Base-by-base conservation (phyloP, 2,329 filamentous ascomycete species). In the Pestalotiopsis sp. region DNA sequence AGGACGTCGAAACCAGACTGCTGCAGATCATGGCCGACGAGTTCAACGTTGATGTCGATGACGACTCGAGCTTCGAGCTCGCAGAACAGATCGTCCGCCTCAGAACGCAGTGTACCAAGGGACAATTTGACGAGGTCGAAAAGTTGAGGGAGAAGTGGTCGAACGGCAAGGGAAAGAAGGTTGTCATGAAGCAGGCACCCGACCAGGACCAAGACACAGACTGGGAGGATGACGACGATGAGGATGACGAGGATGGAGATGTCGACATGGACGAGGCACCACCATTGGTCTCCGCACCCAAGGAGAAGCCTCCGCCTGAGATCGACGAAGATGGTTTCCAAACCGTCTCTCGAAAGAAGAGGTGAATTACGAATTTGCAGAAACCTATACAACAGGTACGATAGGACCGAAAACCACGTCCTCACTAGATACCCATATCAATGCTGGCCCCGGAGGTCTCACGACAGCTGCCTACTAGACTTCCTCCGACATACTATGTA, bases 1-100 rank as follows among this genome's bases (percentile, higher is more conserved):
- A 92, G 72, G 94, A 98, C 74, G 84, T 98, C 58, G 95, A 98
- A 83, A 87, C 91, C 56, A 90, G 97, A 65, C 85, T 98, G 62
- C 84, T 97, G 61, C 93, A 98, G 76, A 91, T 97, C 70, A 96
- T 98, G 92, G 88, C 92, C 71, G 96, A 98, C 82, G 96, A 99
- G 81, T 99, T 98, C 77, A 94, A 97, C 76, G 92, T 96, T 67
- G 91, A 93, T 68, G 89, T 98, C 36, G 96, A 98, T 76, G 96
- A 99, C 80, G 95, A 94, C 74, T 95, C 91, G 62, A 92, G 91
- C 41, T 90, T 87, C 66, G 88, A 91, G 68, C 89, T 97, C 6
- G 94, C 94, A 11, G 84, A 85, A 69, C 86, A 90, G 74, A 93
- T 98, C 69, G 82, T 97, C 79, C 85, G 86, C 66, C 82, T 95